Percentiles rank a stretch among this genome's conserved stretches.
Conservation (phyloP, 2,329 filamentous ascomycete genomes). For the Talaromyces sp. region DNA sequence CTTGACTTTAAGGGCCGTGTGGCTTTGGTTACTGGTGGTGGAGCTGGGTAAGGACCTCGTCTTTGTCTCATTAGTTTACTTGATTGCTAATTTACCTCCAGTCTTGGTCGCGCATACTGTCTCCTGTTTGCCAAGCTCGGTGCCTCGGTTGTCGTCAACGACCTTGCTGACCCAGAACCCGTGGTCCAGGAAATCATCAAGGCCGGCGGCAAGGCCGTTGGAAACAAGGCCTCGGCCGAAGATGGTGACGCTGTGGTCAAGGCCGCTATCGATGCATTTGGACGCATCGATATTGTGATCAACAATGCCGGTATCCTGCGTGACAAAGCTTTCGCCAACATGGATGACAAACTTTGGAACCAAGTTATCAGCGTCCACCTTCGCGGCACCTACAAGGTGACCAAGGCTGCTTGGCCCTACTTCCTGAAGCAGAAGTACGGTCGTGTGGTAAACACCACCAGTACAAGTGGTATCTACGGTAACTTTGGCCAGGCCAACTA, state of each 20-base stretch:
- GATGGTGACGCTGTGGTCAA: constrained; percentile 90
- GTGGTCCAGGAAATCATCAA: constrained; percentile 92
- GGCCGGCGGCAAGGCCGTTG: constrained; percentile 79
- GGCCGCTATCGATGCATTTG: constrained; percentile 86
- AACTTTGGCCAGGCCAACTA: constrained; percentile 99
- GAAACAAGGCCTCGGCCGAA: constrained; percentile 88
- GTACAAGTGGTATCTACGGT: constrained; percentile 94
- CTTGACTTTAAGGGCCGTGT: constrained; percentile 80
- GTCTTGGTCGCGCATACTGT: constrained; percentile 85
- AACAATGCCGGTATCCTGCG: constrained; percentile 98
- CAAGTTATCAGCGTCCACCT: constrained; percentile 89
- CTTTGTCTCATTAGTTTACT: neutral
- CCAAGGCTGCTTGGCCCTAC: constrained; percentile 95
- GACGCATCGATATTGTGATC: constrained; percentile 88
- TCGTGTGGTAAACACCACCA: constrained; percentile 92
- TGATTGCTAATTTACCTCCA: constrained; percentile 17
- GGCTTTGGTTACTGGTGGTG: constrained; percentile 79
- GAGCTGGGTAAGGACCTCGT: constrained; percentile 59
- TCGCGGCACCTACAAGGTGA: constrained; percentile 90
- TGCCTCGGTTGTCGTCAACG: constrained; percentile 87
- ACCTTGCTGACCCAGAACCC: constrained; percentile 84
- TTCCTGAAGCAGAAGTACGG: constrained; percentile 99
- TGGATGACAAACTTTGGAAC: constrained; percentile 93
- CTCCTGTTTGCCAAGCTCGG: constrained; percentile 81
- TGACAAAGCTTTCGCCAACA: constrained; percentile 96